Base-by-base conservation (phyloP, 73 alveolate genomes). In the Durusdinium trenchii region DNA sequence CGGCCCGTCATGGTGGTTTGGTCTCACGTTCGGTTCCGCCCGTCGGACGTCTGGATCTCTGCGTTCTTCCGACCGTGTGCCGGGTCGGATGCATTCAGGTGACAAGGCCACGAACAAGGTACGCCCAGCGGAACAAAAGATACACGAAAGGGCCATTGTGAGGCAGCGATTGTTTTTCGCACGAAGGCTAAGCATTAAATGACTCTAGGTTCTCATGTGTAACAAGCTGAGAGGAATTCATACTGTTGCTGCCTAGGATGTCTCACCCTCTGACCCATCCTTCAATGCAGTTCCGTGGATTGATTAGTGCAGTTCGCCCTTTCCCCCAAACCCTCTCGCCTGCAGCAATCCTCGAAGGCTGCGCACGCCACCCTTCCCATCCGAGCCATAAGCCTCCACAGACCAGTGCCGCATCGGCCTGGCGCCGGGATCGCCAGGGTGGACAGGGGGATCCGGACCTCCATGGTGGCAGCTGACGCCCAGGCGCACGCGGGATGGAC, bases 291-390 rank as follows among this genome's bases (percentile, higher is more conserved):
- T 20, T 20, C 64, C 64, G 9, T 54, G 64, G 64, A 54, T 12
- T 20, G 20, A 54, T 12, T 54, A 20, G 20, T 9, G 20, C 28
- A 54, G 20, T 54, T 12, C 20, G 64, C 42, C 14, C 48, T 32
- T 35, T 42, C n/a, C n/a, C 46, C 48, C 1, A 67, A 67, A 42
- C 18, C 36, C 45, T 10, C 42, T 1, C 1, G 92, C 92, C 92
- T 82, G 92, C 16, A 82, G 92, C 92, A 82, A 48, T 47, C 50
- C 92, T 28, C 46, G 69, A 42, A 30, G 67, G 36, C 9, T 20
- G 46, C 92, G 92, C 46, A 82, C 92, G 48, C 92, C 92, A 32
- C 92, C 92, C 32, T 47, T 67, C 64, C 92, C 92, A 35, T 82
- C 92, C 26, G 92, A 46, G 6, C 71, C 67, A 1, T 47, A 32